These are phyloP conservation scores for Scytalidium lignicola DNA, from an alignment of 2,329 filamentous ascomycete species.

Conservation along the genomic window DNA sequence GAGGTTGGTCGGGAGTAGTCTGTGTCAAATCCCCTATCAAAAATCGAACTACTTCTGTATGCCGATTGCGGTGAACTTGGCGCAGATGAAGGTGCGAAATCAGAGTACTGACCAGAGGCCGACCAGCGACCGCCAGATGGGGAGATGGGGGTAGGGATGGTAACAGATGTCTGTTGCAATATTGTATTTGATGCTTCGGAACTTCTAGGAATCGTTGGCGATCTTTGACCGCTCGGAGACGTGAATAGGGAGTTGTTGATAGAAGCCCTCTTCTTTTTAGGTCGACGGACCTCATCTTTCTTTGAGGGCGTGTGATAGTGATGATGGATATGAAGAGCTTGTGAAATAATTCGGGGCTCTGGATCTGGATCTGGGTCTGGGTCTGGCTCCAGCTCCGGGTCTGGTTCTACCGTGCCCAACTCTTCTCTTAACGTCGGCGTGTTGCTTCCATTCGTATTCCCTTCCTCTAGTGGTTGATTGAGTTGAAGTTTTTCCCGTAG, in stretches of 20 bases:
- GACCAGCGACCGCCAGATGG: constrained; percentile 56
- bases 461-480: constrained; percentile 63
- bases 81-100: constrained; percentile 65
- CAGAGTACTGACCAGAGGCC: constrained; percentile 52
- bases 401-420: constrained; percentile 46
- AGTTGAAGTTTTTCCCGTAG: constrained; percentile 75
- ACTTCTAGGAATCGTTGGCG: constrained; percentile 33
- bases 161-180: constrained; percentile 42
- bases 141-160: constrained; percentile 41
- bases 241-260: constrained; percentile 59
- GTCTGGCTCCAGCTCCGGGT: constrained; percentile 18
- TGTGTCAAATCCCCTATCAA: constrained; percentile 60
- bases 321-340: constrained; percentile 80
- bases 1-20: constrained; percentile 75
- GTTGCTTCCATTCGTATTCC: constrained; percentile 26
- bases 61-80: constrained; percentile 78
- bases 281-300: constrained; percentile 56
- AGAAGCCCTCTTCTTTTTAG: constrained; percentile 68
- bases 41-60: constrained; percentile 67
- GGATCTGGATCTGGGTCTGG: constrained; percentile 6
- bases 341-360: constrained; percentile 41
- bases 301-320: constrained; percentile 81
- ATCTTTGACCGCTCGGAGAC: constrained; percentile 37
- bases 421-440: constrained; percentile 65
- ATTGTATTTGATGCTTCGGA: constrained; percentile 33